A percentile compares a stretch with the other conserved stretches of the same genome.
Conservation (phyloP, 768 basidiomycete species). For the Collybia mongolica region DNA sequence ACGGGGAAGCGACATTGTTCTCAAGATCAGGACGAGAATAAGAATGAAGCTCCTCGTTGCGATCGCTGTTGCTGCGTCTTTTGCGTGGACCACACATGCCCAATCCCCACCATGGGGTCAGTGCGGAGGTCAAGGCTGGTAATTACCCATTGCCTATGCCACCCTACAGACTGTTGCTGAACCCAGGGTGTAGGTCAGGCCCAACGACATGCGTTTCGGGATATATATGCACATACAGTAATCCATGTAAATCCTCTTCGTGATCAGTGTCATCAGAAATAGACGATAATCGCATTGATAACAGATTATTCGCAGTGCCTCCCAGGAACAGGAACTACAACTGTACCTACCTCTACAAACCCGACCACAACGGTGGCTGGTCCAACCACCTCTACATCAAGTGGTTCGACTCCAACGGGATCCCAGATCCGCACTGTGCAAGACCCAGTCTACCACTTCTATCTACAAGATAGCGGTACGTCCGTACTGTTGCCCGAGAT, state of each 20-base stretch:
- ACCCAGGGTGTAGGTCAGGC: constrained; percentile 31
- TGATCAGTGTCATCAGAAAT: background rate
- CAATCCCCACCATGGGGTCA: constrained; percentile 41
- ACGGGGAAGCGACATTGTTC: background rate
- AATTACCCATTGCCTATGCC: background rate
- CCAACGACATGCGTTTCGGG: constrained; percentile 41
- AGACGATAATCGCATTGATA: background rate
- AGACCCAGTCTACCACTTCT: constrained; percentile 55
- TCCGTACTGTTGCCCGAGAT: background rate
- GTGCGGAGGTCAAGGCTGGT: constrained; percentile 43
- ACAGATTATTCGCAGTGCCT: constrained; percentile 56
- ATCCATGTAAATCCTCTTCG: constrained; percentile 27
- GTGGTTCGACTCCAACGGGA: constrained; percentile 35
- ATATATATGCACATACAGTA: constrained; percentile 39
- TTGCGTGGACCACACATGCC: constrained; percentile 22
- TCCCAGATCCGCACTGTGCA: constrained; percentile 53
- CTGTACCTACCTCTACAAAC: constrained; percentile 25
- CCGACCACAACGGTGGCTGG: constrained; percentile 21
- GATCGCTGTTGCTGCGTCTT: constrained; percentile 7
- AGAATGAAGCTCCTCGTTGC: constrained; percentile 14
- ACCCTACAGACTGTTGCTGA: background rate
- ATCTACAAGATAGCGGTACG: constrained; percentile 49
- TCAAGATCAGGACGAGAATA: background rate
- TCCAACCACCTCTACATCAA: constrained; percentile 25
- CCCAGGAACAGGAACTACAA: constrained; percentile 31